phyloP scores from a whole-genome alignment of 2,329 filamentous ascomycete species.

The Aspergillus calidoustus region DNA sequence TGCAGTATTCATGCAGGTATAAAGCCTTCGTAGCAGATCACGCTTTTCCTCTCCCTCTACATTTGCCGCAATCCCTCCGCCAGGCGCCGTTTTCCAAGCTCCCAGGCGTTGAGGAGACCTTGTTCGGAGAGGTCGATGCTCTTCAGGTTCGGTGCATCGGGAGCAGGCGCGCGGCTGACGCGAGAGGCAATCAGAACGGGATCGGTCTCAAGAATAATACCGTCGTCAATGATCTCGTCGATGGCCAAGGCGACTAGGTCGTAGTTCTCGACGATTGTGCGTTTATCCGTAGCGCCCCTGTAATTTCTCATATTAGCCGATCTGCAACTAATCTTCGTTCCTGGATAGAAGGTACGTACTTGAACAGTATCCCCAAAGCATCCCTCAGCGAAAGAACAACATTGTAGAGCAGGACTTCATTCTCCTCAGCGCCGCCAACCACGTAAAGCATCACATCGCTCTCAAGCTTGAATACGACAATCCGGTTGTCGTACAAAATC shows the following conservation, averaged over 20 bases:
- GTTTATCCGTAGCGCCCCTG: conserved; percentile 95
- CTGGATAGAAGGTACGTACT: conserved; percentile 60
- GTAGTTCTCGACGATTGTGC: conserved; percentile 98
- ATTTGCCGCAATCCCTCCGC: conserved; percentile 81
- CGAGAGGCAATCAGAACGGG: conserved; percentile 90
- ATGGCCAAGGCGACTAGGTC: conserved; percentile 92
- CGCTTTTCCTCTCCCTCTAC: conserved; percentile 26
- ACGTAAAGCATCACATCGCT: conserved; percentile 97
- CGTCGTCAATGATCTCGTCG: conserved; percentile 93
- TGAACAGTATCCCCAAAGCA: conserved; percentile 86
- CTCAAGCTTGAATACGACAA: conserved; percentile 98
- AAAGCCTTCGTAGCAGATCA: conserved; percentile 16
- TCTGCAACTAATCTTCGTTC: background rate
- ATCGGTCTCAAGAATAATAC: conserved; percentile 96
- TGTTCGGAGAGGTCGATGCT: conserved; percentile 95
- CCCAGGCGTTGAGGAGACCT: conserved; percentile 89
- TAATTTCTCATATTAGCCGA: conserved; percentile 23
- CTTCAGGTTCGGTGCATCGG: conserved; percentile 86
- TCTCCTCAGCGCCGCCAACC: conserved; percentile 88
- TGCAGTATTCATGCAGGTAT: conserved; percentile 24
- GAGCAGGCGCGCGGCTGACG: conserved; percentile 87
- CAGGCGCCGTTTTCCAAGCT: conserved; percentile 89
- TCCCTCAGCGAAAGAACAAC: conserved; percentile 90
- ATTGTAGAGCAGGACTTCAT: conserved; percentile 95
- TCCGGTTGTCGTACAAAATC: conserved; percentile 94